Conservation (phyloP, 805 yeast genomes). For the Candida pseudofarinosa region DNA sequence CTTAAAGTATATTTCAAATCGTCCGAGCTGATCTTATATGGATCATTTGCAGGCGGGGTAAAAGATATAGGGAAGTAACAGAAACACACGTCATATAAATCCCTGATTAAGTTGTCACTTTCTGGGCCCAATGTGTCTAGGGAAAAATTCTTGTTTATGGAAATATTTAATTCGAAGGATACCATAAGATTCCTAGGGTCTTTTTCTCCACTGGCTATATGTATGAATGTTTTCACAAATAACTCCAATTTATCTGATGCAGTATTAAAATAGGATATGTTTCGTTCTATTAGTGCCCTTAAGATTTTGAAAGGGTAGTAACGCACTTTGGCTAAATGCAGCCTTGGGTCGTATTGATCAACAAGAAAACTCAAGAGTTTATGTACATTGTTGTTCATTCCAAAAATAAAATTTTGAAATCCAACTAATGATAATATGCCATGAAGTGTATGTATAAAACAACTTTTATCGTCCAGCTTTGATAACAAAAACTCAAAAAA, state of each 20-base stretch:
- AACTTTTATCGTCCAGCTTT: constrained; percentile 62
- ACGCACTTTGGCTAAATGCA: constrained; percentile 59
- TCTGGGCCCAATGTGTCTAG: constrained; percentile 26
- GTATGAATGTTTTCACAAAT: constrained; percentile 56
- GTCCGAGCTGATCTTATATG: constrained; percentile 72
- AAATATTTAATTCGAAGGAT: constrained; percentile 56
- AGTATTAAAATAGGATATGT: constrained; percentile 16
- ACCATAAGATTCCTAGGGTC: constrained; percentile 84
- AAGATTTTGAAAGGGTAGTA: constrained; percentile 54
- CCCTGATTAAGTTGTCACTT: constrained; percentile 47
- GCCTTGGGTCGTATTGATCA: constrained; percentile 49
- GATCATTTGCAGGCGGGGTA: constrained; percentile 86
- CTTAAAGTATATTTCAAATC: constrained; percentile 65
- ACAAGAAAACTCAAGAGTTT: constrained; percentile 33
- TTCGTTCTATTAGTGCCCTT: constrained; percentile 26
- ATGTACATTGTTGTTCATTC: constrained; percentile 24
- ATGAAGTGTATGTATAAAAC: constrained; percentile 47
- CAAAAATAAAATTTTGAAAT: constrained; percentile 46
- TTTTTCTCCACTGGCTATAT: constrained; percentile 81
- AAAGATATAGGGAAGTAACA: constrained; percentile 97
- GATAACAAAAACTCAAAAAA: constrained; percentile 55
- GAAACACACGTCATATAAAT: constrained; percentile 81
- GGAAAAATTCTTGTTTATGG: constrained; percentile 39
- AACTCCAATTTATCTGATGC: constrained; percentile 26
- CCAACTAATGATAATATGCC: constrained; percentile 51